These are phyloP conservation scores for Auriscalpium orientale DNA, from an alignment of 768 basidiomycete genomes.

Conservation along the genomic window DNA sequence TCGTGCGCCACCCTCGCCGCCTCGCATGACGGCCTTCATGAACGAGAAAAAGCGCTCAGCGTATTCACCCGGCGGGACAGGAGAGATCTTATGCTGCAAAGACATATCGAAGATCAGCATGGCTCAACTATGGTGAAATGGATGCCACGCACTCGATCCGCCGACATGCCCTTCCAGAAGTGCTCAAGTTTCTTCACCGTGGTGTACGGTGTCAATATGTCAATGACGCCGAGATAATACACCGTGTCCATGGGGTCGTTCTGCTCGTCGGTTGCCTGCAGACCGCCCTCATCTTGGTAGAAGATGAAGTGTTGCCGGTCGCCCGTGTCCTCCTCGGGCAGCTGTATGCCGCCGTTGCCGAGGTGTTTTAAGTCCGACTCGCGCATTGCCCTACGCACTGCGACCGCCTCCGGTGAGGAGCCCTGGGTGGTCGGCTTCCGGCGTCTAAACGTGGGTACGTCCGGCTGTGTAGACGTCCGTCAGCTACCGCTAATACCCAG, in stretches of 20 bases:
- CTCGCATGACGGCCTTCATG: constrained; percentile 80
- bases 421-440: constrained; percentile 51
- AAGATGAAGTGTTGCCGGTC: constrained; percentile 77
- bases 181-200: constrained; percentile 75
- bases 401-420: constrained; percentile 65
- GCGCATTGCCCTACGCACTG: constrained; percentile 81
- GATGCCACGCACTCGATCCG: constrained; percentile 68
- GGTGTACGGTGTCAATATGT: constrained; percentile 90
- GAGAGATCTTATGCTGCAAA: constrained; percentile 84
- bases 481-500: neutral
- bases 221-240: constrained; percentile 94
- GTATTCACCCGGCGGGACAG: constrained; percentile 84
- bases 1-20: constrained; percentile 56
- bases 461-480: constrained; percentile 41
- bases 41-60: constrained; percentile 83
- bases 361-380: constrained; percentile 72
- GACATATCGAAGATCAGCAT: constrained; percentile 5
- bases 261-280: constrained; percentile 81
- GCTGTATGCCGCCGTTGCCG: constrained; percentile 39
- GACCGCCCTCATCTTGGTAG: constrained; percentile 93
- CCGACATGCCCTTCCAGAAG: constrained; percentile 84
- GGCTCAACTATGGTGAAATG: constrained; percentile 1
- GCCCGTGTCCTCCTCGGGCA: constrained; percentile 59
- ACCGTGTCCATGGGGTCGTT: constrained; percentile 71
- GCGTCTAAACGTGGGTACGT: constrained; percentile 55